Evolutionary conservation across 2,329 filamentous ascomycete genomes (phyloP).

Genomic region (Neonectria sp.): DNA sequence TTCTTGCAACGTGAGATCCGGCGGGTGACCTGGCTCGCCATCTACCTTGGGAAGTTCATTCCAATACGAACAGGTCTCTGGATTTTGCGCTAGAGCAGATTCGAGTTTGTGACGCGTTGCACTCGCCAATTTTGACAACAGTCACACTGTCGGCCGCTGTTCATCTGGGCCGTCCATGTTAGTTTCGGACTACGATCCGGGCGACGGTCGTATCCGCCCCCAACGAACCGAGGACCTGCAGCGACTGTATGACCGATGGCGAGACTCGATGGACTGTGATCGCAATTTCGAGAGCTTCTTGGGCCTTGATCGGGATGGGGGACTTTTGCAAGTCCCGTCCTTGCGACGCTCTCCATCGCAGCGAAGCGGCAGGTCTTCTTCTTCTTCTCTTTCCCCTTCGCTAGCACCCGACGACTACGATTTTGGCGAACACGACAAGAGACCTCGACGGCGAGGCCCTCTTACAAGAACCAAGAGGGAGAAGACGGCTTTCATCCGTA

Average conservation of each 20-base stretch:
- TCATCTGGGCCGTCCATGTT: slow-evolving; percentile 10
- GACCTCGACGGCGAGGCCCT: slow-evolving; percentile 22
- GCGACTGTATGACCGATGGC: slow-evolving; percentile 31
- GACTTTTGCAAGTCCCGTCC: slow-evolving; percentile 9
- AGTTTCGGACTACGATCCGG: not conserved
- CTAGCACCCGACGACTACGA: slow-evolving; percentile 16
- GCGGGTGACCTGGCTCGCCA: not conserved
- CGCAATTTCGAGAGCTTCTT: slow-evolving; percentile 14
- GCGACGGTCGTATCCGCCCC: slow-evolving; percentile 10
- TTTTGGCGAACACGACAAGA: not conserved
- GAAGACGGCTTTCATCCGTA: slow-evolving; percentile 29
- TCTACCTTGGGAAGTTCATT: not conserved
- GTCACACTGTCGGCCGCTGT: not conserved
- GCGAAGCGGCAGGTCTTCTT: slow-evolving; percentile 12
- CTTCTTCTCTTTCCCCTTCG: slow-evolving; percentile 9
- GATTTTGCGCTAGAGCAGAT: not conserved
- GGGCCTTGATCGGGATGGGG: not conserved
- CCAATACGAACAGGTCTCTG: not conserved
- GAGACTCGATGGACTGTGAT: slow-evolving; percentile 21
- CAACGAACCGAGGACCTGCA: slow-evolving; percentile 27
- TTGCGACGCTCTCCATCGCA: slow-evolving; percentile 17
- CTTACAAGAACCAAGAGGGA: slow-evolving; percentile 28
- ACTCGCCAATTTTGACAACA: not conserved
- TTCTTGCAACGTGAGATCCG: not conserved
- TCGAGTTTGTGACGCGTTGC: not conserved